Evolutionary conservation across 495 filamentous ascomycete genomes (phyloP), one percentile per base, ranked within the genome.

Genomic region (Neurospora discreta): DNA sequence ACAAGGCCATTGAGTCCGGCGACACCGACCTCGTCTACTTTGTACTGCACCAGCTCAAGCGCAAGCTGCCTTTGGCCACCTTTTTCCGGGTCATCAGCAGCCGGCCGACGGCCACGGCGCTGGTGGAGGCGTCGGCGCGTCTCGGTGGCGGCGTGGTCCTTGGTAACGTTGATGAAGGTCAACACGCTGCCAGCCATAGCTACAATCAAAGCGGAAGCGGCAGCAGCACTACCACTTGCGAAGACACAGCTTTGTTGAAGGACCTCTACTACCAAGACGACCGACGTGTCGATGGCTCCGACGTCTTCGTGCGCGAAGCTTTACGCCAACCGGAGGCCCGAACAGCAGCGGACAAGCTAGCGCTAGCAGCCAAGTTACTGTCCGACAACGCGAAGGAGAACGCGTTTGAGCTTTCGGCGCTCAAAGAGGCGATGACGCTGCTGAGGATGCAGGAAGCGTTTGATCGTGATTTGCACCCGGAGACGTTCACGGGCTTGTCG

Each of bases 231-330:
- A 60, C 52, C 13, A 60, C 52, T 1, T 60, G 52, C 30, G 89
- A 93, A 68, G 95, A 98, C 76, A 86, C 85, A 4, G 91, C 96
- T 23, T 79, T 99, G 11, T 87, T 98, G 13, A 98, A 98, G 77
- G 95, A 98, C 79, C 85, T 99, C 33, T 99, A 95, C 82, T 98
- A 99, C 77, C 95, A 98, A 82, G 96, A 98, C 76, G 95, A 99
- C 80, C 91, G 94, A 8, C 91, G 93, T 0, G 82, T 93, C 30
- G 96, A 99, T 73, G 94, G 95, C 20, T 90, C 95, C 1, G 91
- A 93, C 72, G 89, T 98, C 8, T 91, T 98, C 60, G 78, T 98
- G 58, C 85, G 88, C 16, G 95, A 99, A 82, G 92, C 93, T 0
- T 81, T 97, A 7, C 80, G 84, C 7, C 89, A 92, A 76, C 83